phyloP scores from a whole-genome alignment of 208 protist species.

The Trypanosomatidae sp. region DNA sequence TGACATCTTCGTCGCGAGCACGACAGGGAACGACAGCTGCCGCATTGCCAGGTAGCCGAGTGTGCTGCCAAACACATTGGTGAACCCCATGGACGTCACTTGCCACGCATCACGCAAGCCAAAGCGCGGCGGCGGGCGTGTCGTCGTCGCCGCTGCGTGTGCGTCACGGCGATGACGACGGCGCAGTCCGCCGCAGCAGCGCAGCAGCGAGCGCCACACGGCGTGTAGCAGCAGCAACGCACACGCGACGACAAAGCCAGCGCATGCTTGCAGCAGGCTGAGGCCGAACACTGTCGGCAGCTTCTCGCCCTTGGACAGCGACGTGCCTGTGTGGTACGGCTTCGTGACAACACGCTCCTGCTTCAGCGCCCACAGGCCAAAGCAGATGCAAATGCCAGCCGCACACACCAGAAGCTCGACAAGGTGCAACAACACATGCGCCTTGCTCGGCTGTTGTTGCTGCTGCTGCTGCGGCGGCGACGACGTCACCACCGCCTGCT shows the following conservation, averaged over 20 bases:
- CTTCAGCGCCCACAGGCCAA: slow-evolving; percentile 75
- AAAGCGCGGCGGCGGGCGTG: neutral
- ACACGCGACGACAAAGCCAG: slow-evolving; percentile 5
- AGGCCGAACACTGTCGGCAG: slow-evolving; percentile 22
- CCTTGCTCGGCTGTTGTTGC: too few relatives aligned
- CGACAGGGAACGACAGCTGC: slow-evolving; percentile 58
- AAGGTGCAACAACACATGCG: neutral
- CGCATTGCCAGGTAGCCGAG: slow-evolving; percentile 68
- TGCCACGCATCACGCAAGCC: slow-evolving; percentile 6
- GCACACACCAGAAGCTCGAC: slow-evolving; percentile 47
- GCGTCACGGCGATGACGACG: neutral
- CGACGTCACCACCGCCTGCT: neutral
- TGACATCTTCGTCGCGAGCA: slow-evolving; percentile 72
- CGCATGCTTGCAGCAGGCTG: slow-evolving; percentile 10
- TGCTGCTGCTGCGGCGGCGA: too few relatives aligned
- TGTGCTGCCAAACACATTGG: slow-evolving; percentile 48
- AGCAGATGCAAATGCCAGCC: slow-evolving; percentile 67
- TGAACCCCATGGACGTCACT: slow-evolving; percentile 51
- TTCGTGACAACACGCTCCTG: slow-evolving; percentile 66
- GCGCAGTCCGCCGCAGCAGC: neutral
- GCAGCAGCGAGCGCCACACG: neutral
- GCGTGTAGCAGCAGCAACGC: slow-evolving; percentile 6
- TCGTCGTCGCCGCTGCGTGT: neutral
- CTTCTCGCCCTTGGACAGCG: slow-evolving; percentile 1
- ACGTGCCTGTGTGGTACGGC: slow-evolving; percentile 20